phyloP scores from a whole-genome alignment of 2,329 filamentous ascomycete genomes.

The Drechslerella dactyloides region DNA sequence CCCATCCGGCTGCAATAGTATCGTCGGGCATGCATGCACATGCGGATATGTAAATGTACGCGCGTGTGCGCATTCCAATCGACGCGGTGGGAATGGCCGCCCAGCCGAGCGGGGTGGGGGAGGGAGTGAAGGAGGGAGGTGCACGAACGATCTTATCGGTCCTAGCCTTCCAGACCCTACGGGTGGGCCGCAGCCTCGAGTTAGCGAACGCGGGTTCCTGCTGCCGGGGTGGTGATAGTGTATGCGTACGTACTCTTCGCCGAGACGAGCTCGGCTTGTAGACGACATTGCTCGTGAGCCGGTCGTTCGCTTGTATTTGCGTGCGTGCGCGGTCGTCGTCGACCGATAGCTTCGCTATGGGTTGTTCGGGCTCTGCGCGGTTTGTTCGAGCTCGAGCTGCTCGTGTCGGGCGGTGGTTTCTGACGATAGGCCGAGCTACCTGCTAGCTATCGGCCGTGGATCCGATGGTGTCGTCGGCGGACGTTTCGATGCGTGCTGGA shows the following conservation, averaged over 20 bases:
- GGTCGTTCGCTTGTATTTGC: not conserved
- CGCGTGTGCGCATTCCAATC: not conserved
- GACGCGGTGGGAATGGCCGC: no score
- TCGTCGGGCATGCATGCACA: not conserved
- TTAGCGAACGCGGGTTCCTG: constrained; percentile 6
- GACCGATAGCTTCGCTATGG: no score
- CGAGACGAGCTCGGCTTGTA: constrained; percentile 71
- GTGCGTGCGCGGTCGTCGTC: no score
- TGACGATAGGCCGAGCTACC: no score
- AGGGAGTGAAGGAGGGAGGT: no score
- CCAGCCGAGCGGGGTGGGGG: not conserved
- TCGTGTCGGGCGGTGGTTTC: not conserved
- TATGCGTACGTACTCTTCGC: constrained; percentile 71
- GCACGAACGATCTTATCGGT: constrained; percentile 55
- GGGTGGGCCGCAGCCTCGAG: not conserved
- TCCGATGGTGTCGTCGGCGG: not conserved
- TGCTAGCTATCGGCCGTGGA: not conserved
- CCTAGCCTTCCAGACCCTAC: constrained; percentile 55
- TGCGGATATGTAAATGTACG: not conserved
- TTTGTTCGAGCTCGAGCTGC: not conserved
- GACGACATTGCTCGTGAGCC: constrained; percentile 61
- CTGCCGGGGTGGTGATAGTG: not conserved
- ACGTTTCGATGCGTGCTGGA: not conserved
- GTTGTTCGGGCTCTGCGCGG: not conserved
- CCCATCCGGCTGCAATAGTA: not conserved